A percentile compares a stretch with the other conserved stretches of the same genome.
Conservation (phyloP, 2,329 filamentous ascomycete species). For the Aspergillus clavatus region DNA sequence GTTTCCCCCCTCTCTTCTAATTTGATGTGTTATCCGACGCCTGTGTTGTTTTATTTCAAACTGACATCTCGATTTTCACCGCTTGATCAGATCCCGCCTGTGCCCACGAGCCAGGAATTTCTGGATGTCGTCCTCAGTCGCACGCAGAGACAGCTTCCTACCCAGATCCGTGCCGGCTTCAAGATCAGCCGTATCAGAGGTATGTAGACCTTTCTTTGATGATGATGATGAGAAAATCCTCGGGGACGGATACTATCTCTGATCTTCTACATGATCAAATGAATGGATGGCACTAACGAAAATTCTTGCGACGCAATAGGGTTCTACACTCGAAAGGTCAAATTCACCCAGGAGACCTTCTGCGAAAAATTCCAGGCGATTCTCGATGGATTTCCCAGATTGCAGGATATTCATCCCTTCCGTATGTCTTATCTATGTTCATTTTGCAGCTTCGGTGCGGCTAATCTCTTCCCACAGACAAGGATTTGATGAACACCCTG, state of each 20-base stretch:
- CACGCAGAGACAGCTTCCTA: constrained; percentile 87
- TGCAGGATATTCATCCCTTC: constrained; percentile 94
- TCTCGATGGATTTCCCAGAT: constrained; percentile 84
- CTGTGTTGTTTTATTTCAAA: too few relatives aligned
- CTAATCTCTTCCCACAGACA: constrained; percentile 45
- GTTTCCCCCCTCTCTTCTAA: constrained; percentile 12
- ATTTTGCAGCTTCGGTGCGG: constrained; percentile 14
- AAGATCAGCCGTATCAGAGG: constrained; percentile 86
- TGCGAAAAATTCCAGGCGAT: constrained; percentile 88
- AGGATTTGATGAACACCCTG: constrained; percentile 89
- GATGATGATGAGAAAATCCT: not conserved
- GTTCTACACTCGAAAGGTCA: constrained; percentile 97
- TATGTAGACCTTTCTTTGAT: constrained; percentile 20
- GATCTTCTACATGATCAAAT: not conserved
- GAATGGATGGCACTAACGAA: constrained; percentile 24
- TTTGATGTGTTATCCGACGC: too few relatives aligned
- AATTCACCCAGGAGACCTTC: constrained; percentile 96
- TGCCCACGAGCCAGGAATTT: constrained; percentile 91
- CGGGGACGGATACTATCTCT: not conserved
- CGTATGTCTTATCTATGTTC: constrained; percentile 49
- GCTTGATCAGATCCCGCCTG: constrained; percentile 63
- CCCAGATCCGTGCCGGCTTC: constrained; percentile 92
- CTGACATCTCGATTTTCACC: constrained; percentile 36
- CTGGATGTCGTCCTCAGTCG: constrained; percentile 94
- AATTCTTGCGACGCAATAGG: constrained; percentile 42